phyloP scores from a whole-genome alignment of 306 rosid species.

The Glycine tomentella region DNA sequence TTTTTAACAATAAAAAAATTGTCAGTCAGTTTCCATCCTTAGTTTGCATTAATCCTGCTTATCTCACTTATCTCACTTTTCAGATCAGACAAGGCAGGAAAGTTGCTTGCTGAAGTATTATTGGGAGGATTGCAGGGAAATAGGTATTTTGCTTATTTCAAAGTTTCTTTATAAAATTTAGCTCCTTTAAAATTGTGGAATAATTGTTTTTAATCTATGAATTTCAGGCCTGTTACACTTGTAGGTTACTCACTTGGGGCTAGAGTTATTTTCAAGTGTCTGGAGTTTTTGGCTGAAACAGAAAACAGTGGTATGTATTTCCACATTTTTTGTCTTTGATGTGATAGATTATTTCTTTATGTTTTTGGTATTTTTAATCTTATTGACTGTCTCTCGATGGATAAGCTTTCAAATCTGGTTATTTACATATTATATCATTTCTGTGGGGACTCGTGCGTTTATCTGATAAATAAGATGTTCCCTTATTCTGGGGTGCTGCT shows the following conservation, averaged over 20 bases:
- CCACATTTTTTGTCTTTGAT: slow-evolving; percentile 27
- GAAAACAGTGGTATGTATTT: slow-evolving; percentile 58
- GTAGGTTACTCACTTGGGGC: slow-evolving; percentile 77
- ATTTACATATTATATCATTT: slow-evolving; percentile 8
- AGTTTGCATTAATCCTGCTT: slow-evolving; percentile 32
- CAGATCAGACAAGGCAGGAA: slow-evolving; percentile 80
- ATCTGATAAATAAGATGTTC: slow-evolving; percentile 7
- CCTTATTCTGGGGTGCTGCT: slow-evolving; percentile 15
- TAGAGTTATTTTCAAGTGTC: slow-evolving; percentile 74
- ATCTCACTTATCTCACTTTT: slow-evolving; percentile 41
- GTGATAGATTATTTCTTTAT: slow-evolving; percentile 17
- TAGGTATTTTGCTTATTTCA: slow-evolving; percentile 52
- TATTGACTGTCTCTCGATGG: background rate
- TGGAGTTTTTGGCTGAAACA: slow-evolving; percentile 61
- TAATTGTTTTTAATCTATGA: slow-evolving; percentile 42
- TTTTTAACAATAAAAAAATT: background rate
- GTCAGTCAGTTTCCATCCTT: slow-evolving; percentile 11
- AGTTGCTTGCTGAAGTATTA: slow-evolving; percentile 71
- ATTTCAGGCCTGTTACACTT: slow-evolving; percentile 75
- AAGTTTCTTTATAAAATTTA: slow-evolving; percentile 27
- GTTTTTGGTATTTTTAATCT: slow-evolving; percentile 23
- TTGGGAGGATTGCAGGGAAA: slow-evolving; percentile 69
- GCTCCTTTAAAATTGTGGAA: slow-evolving; percentile 33
- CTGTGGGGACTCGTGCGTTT: background rate
- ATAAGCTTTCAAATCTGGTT: slow-evolving; percentile 5